Evolutionary conservation across 495 filamentous ascomycete genomes (phyloP).

Genomic region (Talaromyces proteolyticus): DNA sequence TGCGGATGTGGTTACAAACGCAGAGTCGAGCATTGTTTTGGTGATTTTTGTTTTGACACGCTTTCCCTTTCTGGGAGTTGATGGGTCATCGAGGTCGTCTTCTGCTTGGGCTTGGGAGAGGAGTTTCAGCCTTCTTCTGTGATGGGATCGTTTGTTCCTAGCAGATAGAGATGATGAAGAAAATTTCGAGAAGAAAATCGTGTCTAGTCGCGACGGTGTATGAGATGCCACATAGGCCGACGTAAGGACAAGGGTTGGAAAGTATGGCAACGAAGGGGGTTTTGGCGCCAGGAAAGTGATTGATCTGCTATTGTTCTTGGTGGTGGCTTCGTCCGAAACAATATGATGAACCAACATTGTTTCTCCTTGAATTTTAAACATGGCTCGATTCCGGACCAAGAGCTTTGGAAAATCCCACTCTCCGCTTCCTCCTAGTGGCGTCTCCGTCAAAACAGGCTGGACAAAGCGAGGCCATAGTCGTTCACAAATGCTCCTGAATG

Average conservation of each 20-base stretch:
- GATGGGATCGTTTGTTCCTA: conserved; percentile 48
- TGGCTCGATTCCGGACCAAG: conserved; percentile 61
- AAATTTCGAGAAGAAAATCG: conserved; percentile 77
- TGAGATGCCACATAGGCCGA: conserved; percentile 90
- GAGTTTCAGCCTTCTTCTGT: conserved; percentile 45
- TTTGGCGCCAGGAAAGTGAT: conserved; percentile 19
- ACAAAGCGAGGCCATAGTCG: conserved; percentile 80
- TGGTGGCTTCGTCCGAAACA: conserved; percentile 38
- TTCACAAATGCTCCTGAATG: conserved; percentile 35
- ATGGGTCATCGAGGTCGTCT: conserved; percentile 22
- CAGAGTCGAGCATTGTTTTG: conserved; percentile 40
- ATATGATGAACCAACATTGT: conserved; percentile 64
- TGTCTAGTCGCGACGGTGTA: conserved; percentile 73
- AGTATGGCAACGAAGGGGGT: conserved; percentile 59
- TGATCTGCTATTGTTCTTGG: conserved; percentile 15
- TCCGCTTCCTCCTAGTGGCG: conserved; percentile 34
- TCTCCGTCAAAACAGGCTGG: conserved; percentile 30
- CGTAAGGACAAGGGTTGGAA: conserved; percentile 74
- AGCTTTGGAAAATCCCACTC: conserved; percentile 80
- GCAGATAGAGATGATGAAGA: conserved; percentile 48
- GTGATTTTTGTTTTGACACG: conserved; percentile 36
- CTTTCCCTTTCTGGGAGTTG: conserved; percentile 30
- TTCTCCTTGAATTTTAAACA: conserved; percentile 80
- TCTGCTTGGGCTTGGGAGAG: conserved; percentile 38
- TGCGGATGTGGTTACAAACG: conserved; percentile 33